phyloP scores from a whole-genome alignment of 2,329 filamentous ascomycete species.

The Penicillium sp. region DNA sequence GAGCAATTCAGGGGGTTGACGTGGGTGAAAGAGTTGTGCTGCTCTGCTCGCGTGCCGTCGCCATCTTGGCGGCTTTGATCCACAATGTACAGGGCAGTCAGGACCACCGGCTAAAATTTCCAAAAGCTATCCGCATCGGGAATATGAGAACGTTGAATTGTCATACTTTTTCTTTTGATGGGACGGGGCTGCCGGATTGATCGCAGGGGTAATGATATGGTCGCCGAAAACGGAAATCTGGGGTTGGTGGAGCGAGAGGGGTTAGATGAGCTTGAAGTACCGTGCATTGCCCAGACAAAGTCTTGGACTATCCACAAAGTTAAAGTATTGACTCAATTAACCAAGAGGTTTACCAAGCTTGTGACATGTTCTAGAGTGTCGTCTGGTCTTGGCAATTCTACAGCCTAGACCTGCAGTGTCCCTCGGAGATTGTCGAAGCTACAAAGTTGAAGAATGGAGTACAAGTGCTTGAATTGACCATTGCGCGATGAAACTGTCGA shows the following conservation, averaged over 20 bases:
- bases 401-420: background rate
- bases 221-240: slow-evolving; percentile 4
- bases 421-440: background rate
- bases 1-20: too few species aligned
- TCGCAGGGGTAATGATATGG: background rate
- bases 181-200: background rate
- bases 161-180: background rate
- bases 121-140: background rate
- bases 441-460: background rate
- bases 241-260: background rate
- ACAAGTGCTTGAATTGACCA: background rate
- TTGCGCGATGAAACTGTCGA: background rate
- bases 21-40: background rate
- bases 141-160: background rate
- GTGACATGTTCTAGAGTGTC: background rate
- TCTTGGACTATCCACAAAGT: background rate
- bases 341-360: background rate
- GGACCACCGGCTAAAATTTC: background rate
- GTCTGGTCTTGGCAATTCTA: background rate
- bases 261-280: too few species aligned
- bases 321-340: background rate
- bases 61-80: background rate
- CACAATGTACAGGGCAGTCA: background rate
- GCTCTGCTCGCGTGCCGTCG: background rate
- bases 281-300: background rate